Conservation (phyloP, 768 basidiomycete species). For the Mrakia blollopis region DNA sequence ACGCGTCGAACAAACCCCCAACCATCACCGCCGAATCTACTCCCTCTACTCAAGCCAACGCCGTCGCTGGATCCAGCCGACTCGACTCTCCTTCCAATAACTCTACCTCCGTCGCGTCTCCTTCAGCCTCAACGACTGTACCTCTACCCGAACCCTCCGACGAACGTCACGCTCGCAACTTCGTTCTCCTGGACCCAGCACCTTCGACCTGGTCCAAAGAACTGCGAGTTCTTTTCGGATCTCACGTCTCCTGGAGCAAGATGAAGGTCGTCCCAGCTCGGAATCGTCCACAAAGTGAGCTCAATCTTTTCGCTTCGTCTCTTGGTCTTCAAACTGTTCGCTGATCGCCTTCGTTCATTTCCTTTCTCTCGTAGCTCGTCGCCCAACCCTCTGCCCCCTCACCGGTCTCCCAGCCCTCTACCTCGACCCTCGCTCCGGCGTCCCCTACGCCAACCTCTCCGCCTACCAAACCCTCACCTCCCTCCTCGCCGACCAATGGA, state of each 20-base stretch:
- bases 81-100: neutral
- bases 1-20: no score
- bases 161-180: constrained; percentile 61
- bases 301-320: neutral
- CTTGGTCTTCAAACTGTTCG: no score
- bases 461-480: constrained; percentile 50
- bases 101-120: neutral
- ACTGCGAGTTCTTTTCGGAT: constrained; percentile 77
- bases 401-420: constrained; percentile 75
- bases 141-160: neutral
- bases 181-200: constrained; percentile 59
- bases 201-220: constrained; percentile 59
- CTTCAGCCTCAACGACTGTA: neutral
- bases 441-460: constrained; percentile 66
- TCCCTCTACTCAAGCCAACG: neutral
- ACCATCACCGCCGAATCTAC: neutral
- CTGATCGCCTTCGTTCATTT: neutral
- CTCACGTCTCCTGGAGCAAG: constrained; percentile 61
- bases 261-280: constrained; percentile 9
- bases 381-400: constrained; percentile 63
- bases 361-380: constrained; percentile 53
- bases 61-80: neutral
- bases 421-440: constrained; percentile 69
- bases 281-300: constrained; percentile 35
- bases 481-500: neutral